Conservation (phyloP, 1,284 basidiomycete species). For the Trametes hirsuta region DNA sequence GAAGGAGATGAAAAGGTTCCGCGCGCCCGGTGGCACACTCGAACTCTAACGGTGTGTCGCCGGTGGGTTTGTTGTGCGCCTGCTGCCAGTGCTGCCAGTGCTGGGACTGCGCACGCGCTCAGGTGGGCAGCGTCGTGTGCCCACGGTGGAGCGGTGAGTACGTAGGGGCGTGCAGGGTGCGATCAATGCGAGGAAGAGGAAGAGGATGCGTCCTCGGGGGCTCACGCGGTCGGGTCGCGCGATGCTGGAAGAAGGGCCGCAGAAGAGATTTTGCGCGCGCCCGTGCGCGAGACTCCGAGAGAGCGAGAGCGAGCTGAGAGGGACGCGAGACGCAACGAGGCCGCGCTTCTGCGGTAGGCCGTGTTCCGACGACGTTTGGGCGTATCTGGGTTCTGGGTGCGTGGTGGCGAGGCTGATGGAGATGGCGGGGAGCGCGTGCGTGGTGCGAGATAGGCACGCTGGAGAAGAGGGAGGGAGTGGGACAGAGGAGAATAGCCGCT, state of each 20-base stretch:
- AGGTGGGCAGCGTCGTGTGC: not conserved
- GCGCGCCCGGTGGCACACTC: not conserved
- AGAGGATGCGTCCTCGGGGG: not conserved
- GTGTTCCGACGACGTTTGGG: conserved; percentile 8
- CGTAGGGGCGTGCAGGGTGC: not conserved
- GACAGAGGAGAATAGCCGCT: not conserved
- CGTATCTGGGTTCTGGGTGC: not conserved
- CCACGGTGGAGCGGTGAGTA: not conserved
- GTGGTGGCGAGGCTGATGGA: not conserved
- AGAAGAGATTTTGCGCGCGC: not conserved
- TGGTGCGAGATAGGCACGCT: not conserved
- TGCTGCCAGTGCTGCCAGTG: not conserved
- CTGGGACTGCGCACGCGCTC: no score
- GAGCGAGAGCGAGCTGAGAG: not conserved
- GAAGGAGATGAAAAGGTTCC: conserved; percentile 9
- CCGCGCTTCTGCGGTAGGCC: conserved; percentile 8
- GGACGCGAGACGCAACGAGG: conserved; percentile 1
- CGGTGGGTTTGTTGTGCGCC: not conserved
- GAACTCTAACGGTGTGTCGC: not conserved
- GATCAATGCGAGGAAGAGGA: not conserved
- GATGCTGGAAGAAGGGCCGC: not conserved
- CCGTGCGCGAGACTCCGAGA: not conserved
- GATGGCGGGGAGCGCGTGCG: not conserved
- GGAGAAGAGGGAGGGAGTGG: not conserved
- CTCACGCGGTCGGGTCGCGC: not conserved